A percentile compares a stretch with the other conserved stretches of the same genome.
Conservation (phyloP, 2,329 filamentous ascomycete genomes). For the Hymenoscyphus fraxineus region DNA sequence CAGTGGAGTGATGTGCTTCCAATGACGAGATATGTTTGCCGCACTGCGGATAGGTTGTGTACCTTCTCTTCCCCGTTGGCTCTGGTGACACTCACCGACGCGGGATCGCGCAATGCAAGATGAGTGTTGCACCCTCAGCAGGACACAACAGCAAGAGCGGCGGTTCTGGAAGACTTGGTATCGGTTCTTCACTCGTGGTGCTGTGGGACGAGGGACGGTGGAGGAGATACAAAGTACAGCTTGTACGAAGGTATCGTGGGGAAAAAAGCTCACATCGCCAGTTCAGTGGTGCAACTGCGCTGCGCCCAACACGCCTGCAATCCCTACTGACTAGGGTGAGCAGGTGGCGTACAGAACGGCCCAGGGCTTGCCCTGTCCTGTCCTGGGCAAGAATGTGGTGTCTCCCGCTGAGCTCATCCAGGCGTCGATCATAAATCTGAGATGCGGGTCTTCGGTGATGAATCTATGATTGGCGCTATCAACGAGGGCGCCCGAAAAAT, state of each 20-base stretch:
- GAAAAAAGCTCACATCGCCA: background rate
- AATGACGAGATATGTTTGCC: slow-evolving; percentile 4
- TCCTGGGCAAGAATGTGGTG: slow-evolving; percentile 17
- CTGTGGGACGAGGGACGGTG: background rate
- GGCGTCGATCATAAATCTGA: slow-evolving; percentile 24
- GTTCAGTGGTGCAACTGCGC: background rate
- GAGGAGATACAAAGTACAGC: background rate
- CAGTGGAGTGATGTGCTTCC: slow-evolving; percentile 5
- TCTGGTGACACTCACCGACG: slow-evolving; percentile 7
- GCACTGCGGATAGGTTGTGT: slow-evolving; percentile 1
- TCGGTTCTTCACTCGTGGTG: slow-evolving; percentile 4
- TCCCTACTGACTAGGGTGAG: slow-evolving; percentile 15
- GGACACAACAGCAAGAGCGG: slow-evolving; percentile 12
- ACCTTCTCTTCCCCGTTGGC: background rate
- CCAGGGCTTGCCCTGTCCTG: slow-evolving; percentile 5
- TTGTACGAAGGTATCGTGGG: background rate
- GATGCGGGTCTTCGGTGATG: slow-evolving; percentile 22
- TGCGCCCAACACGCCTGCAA: background rate
- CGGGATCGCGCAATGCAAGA: slow-evolving; percentile 18
- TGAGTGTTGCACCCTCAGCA: slow-evolving; percentile 7
- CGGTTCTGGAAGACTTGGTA: slow-evolving; percentile 9
- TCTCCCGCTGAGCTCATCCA: slow-evolving; percentile 25
- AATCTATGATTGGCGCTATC: slow-evolving; percentile 12
- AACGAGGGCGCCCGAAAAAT: slow-evolving; percentile 12
- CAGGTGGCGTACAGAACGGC: slow-evolving; percentile 12